Evolutionary conservation across 2,329 filamentous ascomycete species (phyloP).

Genomic region (Aspergillus persii): DNA sequence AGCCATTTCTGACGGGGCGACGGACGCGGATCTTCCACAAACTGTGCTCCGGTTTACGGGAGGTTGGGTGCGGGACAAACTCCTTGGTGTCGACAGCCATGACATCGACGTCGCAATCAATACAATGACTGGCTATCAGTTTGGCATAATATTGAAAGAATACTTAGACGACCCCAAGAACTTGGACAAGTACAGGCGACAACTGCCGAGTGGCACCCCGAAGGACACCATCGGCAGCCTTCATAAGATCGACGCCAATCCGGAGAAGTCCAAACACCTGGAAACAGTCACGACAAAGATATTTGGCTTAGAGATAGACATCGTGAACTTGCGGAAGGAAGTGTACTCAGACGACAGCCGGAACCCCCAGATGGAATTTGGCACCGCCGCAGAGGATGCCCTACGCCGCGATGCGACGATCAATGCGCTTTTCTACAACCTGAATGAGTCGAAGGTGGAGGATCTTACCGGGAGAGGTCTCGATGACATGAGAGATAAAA

Average conservation of each 20-base stretch:
- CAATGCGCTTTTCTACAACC: conserved; percentile 94
- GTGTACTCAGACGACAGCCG: conserved; percentile 85
- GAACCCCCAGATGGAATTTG: conserved; percentile 90
- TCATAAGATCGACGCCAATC: conserved; percentile 87
- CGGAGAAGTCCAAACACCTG: conserved; percentile 93
- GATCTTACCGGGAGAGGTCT: conserved; percentile 77
- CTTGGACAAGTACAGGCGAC: conserved; percentile 45
- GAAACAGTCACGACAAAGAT: conserved; percentile 86
- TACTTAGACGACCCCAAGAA: conserved; percentile 42
- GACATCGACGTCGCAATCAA: conserved; percentile 52
- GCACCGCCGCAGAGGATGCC: conserved; percentile 86
- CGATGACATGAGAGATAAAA: conserved; percentile 66
- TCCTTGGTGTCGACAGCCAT: conserved; percentile 46
- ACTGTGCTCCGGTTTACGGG: conserved; percentile 49
- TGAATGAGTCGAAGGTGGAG: conserved; percentile 75
- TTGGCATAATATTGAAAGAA: conserved; percentile 44
- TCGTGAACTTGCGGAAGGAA: conserved; percentile 92
- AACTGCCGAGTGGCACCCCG: conserved; percentile 49
- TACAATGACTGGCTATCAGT: conserved; percentile 50
- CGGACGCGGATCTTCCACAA: conserved; percentile 16
- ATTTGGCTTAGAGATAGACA: conserved; percentile 83
- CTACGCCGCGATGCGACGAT: conserved; percentile 86
- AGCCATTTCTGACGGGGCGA: conserved; percentile 41
- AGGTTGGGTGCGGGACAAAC: conserved; percentile 52
- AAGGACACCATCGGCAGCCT: conserved; percentile 69